These are phyloP conservation scores for Xylaria longipes DNA, from an alignment of 495 filamentous ascomycete genomes.

Conservation along the genomic window DNA sequence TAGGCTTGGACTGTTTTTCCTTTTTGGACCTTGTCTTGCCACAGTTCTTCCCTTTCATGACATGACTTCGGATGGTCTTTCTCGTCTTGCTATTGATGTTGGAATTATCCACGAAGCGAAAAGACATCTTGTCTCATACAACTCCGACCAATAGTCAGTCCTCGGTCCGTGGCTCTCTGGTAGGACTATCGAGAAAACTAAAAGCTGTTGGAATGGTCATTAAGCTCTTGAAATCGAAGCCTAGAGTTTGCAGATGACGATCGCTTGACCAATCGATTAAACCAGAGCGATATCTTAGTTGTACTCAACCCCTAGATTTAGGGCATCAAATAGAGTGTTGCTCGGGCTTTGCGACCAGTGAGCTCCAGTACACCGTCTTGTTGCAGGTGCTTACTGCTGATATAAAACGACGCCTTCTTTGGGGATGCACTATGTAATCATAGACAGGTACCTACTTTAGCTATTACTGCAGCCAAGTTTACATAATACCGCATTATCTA, in stretches of 20 bases:
- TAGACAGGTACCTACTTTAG: too few relatives aligned
- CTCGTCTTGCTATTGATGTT: constrained; percentile 27
- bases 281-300: not conserved
- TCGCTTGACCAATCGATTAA: not conserved
- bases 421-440: not conserved
- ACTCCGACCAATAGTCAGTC: not conserved
- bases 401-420: not conserved
- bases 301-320: too few relatives aligned
- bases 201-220: not conserved
- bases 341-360: too few relatives aligned
- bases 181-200: not conserved
- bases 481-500: too few relatives aligned
- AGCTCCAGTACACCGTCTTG: not conserved
- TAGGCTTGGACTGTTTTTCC: not conserved
- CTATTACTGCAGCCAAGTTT: too few relatives aligned
- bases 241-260: too few relatives aligned
- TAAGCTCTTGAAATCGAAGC: not conserved
- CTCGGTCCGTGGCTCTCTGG: not conserved
- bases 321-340: too few relatives aligned
- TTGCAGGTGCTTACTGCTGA: not conserved
- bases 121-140: constrained; percentile 18
- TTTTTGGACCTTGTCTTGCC: constrained; percentile 29
- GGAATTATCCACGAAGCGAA: constrained; percentile 35
- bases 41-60: constrained; percentile 42
- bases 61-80: constrained; percentile 39